Evolutionary conservation across 73 alveolate species (phyloP), one percentile per base, ranked within the genome.

Genomic region (Urostyla sp.): DNA sequence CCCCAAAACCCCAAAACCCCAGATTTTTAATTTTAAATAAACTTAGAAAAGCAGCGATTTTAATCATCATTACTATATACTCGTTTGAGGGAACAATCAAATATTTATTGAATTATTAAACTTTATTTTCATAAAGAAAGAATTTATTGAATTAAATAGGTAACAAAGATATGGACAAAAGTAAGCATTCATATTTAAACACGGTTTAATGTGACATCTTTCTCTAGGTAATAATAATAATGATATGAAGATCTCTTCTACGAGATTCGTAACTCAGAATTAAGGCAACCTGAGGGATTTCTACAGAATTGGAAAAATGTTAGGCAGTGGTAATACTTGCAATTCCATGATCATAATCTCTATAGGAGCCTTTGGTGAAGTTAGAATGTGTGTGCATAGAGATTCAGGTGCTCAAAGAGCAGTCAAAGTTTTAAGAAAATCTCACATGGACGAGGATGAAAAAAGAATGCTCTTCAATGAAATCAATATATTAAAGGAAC

Each of bases 361-460:
- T 13, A 43, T 73, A 26, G 97, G 97, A 4, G 95, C 97, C 0
- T 88, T 88, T 44, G 95, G 97, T 0, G 93, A 88, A 58, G 97
- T 91, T 35, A 67, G 97, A 28, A 84, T 81, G 49, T 92, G 92
- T 26, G 73, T 88, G 11, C 97, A 91, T 67, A 82, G 72, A 24
- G 90, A 85, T 31, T 60, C 95, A 0, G 89, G 88, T 28, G 79
- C 81, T 30, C 54, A 84, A 50, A 72, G 92, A 30, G 97, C 97
- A 23, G 90, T 91, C 3, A 91, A 91, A 45, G 87, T 36, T 69
- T 43, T 45, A 20, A 30, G 85, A 50, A 32, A 32, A 60, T 18
- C 58, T 15, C 66, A 77, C 45, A 73, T 52, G 73, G 75, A 51
- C 44, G 89, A 84, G 48, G 91, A 90, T 72, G 94, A 59, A 87